Conservation (phyloP, 2,329 filamentous ascomycete species). For the Exophiala mesophila region DNA sequence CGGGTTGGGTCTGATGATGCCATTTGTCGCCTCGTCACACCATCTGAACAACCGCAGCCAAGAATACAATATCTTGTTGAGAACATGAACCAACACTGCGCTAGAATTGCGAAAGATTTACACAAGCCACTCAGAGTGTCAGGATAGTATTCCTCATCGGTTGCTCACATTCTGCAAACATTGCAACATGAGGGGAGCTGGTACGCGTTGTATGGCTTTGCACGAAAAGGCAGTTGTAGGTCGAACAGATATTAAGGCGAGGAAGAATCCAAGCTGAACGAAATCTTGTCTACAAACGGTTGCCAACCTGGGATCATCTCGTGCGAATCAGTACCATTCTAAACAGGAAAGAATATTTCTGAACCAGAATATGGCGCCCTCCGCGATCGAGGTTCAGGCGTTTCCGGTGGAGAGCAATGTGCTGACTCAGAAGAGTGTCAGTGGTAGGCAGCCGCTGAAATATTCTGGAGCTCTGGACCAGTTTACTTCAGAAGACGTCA, state of each 20-base stretch:
- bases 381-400: neutral
- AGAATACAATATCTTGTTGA: too few species aligned
- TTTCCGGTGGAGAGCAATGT: neutral
- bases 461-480: constrained; percentile 20
- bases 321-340: too few species aligned
- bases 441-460: constrained; percentile 12
- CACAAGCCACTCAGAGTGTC: neutral
- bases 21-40: neutral
- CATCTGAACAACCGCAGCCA: too few species aligned
- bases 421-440: neutral
- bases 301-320: too few species aligned
- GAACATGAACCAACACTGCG: neutral
- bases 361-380: neutral
- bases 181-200: neutral
- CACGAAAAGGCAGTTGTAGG: too few species aligned
- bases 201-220: too few species aligned
- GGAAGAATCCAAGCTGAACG: too few species aligned
- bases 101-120: neutral
- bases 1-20: too few species aligned
- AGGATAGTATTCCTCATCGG: neutral
- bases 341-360: too few species aligned
- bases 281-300: too few species aligned
- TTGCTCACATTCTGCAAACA: neutral
- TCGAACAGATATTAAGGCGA: too few species aligned
- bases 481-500: constrained; percentile 29